phyloP scores from a whole-genome alignment of 2,329 filamentous ascomycete genomes.

The Magnaporthiopsis rhizophila region DNA sequence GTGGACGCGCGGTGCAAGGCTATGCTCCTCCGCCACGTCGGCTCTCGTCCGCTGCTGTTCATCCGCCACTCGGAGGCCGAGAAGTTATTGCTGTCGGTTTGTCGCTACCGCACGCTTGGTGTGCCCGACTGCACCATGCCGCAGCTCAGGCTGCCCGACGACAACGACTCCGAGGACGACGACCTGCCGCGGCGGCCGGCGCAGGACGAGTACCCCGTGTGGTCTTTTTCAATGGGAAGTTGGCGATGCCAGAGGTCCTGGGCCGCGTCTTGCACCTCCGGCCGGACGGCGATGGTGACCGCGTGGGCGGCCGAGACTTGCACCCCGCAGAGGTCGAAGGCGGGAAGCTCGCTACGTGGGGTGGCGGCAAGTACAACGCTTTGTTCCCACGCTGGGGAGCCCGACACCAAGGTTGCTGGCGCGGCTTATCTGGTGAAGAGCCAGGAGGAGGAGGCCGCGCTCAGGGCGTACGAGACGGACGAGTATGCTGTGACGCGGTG shows the following conservation, averaged over 20 bases:
- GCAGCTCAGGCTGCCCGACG: background rate
- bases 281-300: too few species aligned
- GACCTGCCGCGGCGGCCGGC: too few species aligned
- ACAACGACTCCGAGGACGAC: too few species aligned
- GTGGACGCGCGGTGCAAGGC: background rate
- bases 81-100: background rate
- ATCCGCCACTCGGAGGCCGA: background rate
- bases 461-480: background rate
- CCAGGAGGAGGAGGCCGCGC: background rate
- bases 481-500: background rate
- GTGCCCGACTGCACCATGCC: background rate
- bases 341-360: background rate
- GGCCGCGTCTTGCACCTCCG: background rate
- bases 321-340: background rate
- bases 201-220: background rate
- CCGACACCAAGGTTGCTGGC: background rate
- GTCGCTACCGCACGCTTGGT: background rate
- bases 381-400: background rate
- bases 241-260: background rate
- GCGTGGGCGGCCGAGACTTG: background rate
- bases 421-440: background rate
- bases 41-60: background rate
- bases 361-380: background rate
- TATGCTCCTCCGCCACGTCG: background rate
- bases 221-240: background rate